Conservation (phyloP, 139 green algal genomes). For the Ulvella scutata region DNA sequence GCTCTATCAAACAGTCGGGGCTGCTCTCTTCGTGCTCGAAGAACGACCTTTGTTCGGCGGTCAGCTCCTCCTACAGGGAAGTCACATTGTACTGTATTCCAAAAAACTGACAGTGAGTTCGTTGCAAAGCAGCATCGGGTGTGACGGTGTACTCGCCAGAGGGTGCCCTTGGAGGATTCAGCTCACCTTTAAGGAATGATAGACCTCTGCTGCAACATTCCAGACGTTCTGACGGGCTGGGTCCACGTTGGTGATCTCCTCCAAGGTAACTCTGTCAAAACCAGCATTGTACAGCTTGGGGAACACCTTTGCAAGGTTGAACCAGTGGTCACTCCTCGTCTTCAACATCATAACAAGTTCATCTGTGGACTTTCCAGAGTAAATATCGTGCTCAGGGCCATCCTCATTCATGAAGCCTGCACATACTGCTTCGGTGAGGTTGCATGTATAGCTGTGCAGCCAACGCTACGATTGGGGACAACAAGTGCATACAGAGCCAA, state of each 20-base stretch:
- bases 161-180: neutral
- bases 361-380: slow-evolving; percentile 3
- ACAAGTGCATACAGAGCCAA: too few species aligned
- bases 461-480: too few species aligned
- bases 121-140: neutral
- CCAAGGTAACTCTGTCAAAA: slow-evolving; percentile 29
- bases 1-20: neutral
- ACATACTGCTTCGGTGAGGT: neutral
- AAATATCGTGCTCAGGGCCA: neutral
- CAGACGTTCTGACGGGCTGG: slow-evolving; percentile 43
- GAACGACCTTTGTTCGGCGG: neutral
- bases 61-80: neutral
- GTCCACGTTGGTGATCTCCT: slow-evolving; percentile 49
- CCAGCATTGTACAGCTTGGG: slow-evolving; percentile 31
- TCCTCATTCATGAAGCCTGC: slow-evolving; percentile 62
- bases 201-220: slow-evolving; percentile 37
- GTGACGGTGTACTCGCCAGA: neutral
- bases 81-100: neutral
- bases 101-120: neutral
- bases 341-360: slow-evolving; percentile 33
- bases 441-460: too few species aligned
- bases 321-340: slow-evolving; percentile 34
- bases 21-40: neutral
- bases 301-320: slow-evolving; percentile 48
- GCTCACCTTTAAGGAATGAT: slow-evolving; percentile 31